A percentile compares a stretch with the other conserved stretches of the same genome.
phyloP scores from a whole-genome alignment of 306 rosid genomes.

The Bauhinia variegata region DNA sequence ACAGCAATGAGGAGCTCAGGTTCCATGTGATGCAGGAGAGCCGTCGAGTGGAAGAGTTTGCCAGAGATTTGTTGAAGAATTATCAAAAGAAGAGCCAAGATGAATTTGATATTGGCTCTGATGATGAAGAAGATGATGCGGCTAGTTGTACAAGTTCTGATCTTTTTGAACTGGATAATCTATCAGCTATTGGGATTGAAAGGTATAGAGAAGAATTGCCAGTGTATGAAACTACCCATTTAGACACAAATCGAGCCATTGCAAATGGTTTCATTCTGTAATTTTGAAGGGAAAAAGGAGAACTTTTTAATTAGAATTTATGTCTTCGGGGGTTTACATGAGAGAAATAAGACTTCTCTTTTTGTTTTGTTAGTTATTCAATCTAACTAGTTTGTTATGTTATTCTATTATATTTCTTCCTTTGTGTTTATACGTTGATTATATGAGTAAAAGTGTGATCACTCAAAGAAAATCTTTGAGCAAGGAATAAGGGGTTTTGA shows the following conservation, averaged over 20 bases:
- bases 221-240: conserved; percentile 92
- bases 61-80: conserved; percentile 61
- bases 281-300: conserved; percentile 40
- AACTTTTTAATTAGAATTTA: conserved; percentile 39
- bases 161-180: conserved; percentile 92
- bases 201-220: conserved; percentile 90
- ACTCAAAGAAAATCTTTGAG: conserved; percentile 16
- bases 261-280: conserved; percentile 79
- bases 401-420: neutral
- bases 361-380: conserved; percentile 23
- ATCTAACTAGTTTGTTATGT: neutral
- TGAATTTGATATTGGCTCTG: conserved; percentile 50
- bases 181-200: conserved; percentile 81
- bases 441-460: conserved; percentile 25
- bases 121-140: conserved; percentile 66
- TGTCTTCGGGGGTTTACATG: conserved; percentile 74
- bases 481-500: conserved; percentile 8
- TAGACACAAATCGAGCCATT: conserved; percentile 78
- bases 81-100: conserved; percentile 50
- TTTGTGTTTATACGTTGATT: conserved; percentile 13
- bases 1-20: conserved; percentile 41
- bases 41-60: conserved; percentile 59
- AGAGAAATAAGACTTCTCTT: conserved; percentile 53
- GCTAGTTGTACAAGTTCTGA: conserved; percentile 88
- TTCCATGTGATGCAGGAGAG: conserved; percentile 58